Conservation (phyloP, 2,329 filamentous ascomycete species). For the Pseudogymnoascus sp. region DNA sequence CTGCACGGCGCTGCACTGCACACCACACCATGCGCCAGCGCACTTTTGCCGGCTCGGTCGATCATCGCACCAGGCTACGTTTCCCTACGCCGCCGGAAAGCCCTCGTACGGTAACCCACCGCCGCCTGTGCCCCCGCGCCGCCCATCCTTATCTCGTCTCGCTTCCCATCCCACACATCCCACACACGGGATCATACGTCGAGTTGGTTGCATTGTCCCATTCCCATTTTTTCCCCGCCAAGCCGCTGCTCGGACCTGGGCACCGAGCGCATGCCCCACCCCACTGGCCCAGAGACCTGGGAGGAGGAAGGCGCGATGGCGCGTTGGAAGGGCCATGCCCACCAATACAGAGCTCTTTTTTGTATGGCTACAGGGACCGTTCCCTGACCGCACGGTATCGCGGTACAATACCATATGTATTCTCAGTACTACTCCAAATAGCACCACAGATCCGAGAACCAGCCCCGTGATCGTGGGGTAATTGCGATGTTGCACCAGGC, state of each 20-base stretch:
- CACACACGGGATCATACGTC: neutral
- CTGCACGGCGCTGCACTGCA: neutral
- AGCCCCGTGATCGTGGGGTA: neutral
- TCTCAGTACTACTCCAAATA: neutral
- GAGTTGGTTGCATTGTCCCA: neutral
- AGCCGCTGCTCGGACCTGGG: neutral
- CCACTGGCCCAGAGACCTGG: neutral
- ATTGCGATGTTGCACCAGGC: neutral
- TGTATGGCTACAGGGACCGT: neutral
- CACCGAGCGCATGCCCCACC: neutral
- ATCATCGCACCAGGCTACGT: neutral
- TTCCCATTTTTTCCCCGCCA: neutral
- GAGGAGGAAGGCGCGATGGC: neutral
- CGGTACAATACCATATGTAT: neutral
- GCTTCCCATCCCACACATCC: neutral
- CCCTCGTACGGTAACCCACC: neutral
- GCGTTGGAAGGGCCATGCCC: neutral
- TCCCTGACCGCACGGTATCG: neutral
- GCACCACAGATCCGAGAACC: neutral
- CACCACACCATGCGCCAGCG: neutral
- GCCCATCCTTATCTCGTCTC: neutral
- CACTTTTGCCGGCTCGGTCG: neutral
- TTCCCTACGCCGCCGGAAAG: neutral
- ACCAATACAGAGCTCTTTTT: neutral
- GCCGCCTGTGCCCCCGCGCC: neutral